Conservation (phyloP, 179 eudicot species). For the Corrigiola litoralis region DNA sequence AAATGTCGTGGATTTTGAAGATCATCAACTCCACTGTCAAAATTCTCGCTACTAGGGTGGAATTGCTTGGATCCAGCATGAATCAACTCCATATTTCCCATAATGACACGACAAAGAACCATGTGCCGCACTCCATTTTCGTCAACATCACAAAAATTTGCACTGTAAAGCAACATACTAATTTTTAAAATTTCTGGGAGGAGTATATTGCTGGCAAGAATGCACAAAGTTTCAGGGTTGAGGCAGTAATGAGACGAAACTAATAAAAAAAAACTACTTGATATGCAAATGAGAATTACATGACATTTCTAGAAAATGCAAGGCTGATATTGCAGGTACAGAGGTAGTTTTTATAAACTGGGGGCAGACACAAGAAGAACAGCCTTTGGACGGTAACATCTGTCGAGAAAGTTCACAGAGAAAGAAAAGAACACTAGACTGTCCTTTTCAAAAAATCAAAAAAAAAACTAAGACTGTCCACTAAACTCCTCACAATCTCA, state of each 20-base stretch:
- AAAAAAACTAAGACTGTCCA: too few relatives aligned
- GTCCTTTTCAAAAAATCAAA: too few relatives aligned
- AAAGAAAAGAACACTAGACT: too few relatives aligned
- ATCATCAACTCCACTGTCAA: slow-evolving; percentile 91
- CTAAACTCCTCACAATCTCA: too few relatives aligned
- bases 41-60: slow-evolving; percentile 78
- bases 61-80: slow-evolving; percentile 72
- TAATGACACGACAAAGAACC: slow-evolving; percentile 86
- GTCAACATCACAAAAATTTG: slow-evolving; percentile 77
- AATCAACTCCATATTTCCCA: slow-evolving; percentile 92
- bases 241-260: background rate
- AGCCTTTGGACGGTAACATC: too few relatives aligned
- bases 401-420: too few relatives aligned
- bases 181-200: slow-evolving; percentile 11
- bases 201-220: slow-evolving; percentile 5
- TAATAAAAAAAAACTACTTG: too few relatives aligned
- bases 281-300: slow-evolving; percentile 2
- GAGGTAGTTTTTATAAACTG: too few relatives aligned
- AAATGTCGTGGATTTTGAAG: slow-evolving; percentile 64
- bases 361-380: too few relatives aligned
- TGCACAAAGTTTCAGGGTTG: background rate
- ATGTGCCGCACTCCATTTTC: slow-evolving; percentile 80
- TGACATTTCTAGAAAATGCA: background rate
- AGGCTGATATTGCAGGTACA: background rate
- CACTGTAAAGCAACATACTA: slow-evolving; percentile 51